phyloP scores from a whole-genome alignment of 108 stramenopile species.

The Nitzschia palea region DNA sequence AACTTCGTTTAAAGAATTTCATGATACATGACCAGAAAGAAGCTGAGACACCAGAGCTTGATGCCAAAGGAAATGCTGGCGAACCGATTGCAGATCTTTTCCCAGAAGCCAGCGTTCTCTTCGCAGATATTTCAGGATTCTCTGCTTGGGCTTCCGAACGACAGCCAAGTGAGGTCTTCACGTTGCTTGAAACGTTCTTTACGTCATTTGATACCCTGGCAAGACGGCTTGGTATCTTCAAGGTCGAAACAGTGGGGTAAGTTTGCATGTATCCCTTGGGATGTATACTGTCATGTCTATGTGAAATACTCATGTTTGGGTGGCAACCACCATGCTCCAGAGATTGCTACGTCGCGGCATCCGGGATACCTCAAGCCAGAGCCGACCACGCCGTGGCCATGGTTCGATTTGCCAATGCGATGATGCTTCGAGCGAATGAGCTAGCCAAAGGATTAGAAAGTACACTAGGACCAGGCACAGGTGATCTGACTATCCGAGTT shows the following conservation, averaged over 20 bases:
- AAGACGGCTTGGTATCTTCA: background rate
- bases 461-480: conserved; percentile 17
- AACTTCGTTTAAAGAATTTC: background rate
- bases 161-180: conserved; percentile 11
- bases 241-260: conserved; percentile 11
- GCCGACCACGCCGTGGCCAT: conserved; percentile 12
- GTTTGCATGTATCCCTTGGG: background rate
- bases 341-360: conserved; percentile 14
- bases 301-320: background rate
- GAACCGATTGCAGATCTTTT: conserved; percentile 30
- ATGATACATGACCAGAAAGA: background rate
- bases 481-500: conserved; percentile 8
- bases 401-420: conserved; percentile 16
- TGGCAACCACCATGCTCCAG: no score
- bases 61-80: background rate
- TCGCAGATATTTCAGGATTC: conserved; percentile 25
- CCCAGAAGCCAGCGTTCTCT: conserved; percentile 14
- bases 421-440: background rate
- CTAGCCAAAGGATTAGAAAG: conserved; percentile 6
- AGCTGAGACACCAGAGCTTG: background rate
- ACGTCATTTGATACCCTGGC: conserved; percentile 6
- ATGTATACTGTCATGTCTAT: background rate
- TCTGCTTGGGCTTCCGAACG: conserved; percentile 13
- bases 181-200: conserved; percentile 9
- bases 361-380: conserved; percentile 3